A percentile compares a stretch with the other conserved stretches of the same genome.
phyloP scores from a whole-genome alignment of 768 basidiomycete genomes.

The Termitomyces eurrhizus region DNA sequence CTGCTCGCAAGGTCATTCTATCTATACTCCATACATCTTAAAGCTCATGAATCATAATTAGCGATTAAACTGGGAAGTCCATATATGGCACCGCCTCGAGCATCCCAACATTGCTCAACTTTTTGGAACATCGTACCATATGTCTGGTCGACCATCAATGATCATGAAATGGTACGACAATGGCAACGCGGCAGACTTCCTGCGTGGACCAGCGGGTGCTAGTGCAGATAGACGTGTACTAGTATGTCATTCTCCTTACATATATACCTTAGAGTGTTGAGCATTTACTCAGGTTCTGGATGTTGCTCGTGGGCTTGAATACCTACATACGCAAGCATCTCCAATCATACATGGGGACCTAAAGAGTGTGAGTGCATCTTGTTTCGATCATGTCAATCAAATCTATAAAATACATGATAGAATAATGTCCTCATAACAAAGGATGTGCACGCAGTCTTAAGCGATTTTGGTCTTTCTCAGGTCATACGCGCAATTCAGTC shows the following conservation, averaged over 20 bases:
- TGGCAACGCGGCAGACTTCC: slow-evolving; percentile 43
- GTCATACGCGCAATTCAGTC: slow-evolving; percentile 26
- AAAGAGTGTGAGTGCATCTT: slow-evolving; percentile 20
- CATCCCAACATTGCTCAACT: slow-evolving; percentile 45
- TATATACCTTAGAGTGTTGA: neutral
- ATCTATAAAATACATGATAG: slow-evolving; percentile 18
- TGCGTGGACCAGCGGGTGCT: slow-evolving; percentile 20
- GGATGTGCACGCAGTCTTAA: slow-evolving; percentile 35
- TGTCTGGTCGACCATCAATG: slow-evolving; percentile 31
- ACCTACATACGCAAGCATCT: slow-evolving; percentile 36
- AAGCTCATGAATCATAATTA: slow-evolving; percentile 10
- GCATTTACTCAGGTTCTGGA: slow-evolving; percentile 33
- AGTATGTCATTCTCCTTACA: neutral
- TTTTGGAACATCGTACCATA: slow-evolving; percentile 40
- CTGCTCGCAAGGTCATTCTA: slow-evolving; percentile 30
- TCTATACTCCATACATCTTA: neutral
- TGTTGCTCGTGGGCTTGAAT: slow-evolving; percentile 36
- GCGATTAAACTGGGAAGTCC: slow-evolving; percentile 43
- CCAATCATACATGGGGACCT: slow-evolving; percentile 31
- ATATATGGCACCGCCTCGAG: slow-evolving; percentile 44
- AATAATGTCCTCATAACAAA: slow-evolving; percentile 43
- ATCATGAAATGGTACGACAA: slow-evolving; percentile 48
- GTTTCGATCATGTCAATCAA: neutral
- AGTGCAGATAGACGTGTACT: neutral
- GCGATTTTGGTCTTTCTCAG: slow-evolving; percentile 42